Percentiles rank a stretch among this genome's conserved stretches.
phyloP scores from a whole-genome alignment of 768 basidiomycete species.

The Vishniacozyma victoriae region DNA sequence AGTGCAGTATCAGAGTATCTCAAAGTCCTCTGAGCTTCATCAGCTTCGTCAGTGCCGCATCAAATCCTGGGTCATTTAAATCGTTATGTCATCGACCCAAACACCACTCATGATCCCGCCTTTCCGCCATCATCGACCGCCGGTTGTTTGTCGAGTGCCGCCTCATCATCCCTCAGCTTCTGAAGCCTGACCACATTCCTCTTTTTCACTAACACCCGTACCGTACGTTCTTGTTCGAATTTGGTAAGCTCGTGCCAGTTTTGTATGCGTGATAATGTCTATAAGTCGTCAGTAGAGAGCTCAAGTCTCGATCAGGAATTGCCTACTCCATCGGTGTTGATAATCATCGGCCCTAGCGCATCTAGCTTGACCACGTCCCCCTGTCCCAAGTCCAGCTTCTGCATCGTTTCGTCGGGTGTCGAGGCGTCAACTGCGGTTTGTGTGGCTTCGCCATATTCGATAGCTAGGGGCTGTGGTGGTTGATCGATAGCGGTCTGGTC shows the following conservation, averaged over 20 bases:
- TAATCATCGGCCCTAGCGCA: constrained; percentile 61
- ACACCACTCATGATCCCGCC: too few relatives aligned
- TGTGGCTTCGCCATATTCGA: constrained; percentile 16
- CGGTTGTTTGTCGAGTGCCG: too few relatives aligned
- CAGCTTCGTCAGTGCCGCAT: too few relatives aligned
- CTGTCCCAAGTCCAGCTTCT: constrained; percentile 31
- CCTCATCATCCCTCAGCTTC: constrained; percentile 27
- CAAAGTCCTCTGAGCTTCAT: too few relatives aligned
- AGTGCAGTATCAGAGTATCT: too few relatives aligned
- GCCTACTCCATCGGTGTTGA: constrained; percentile 62
- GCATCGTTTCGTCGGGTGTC: not conserved
- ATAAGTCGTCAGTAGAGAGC: not conserved
- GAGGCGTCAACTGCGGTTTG: not conserved
- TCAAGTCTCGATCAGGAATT: not conserved
- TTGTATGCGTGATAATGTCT: constrained; percentile 63
- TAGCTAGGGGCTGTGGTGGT: constrained; percentile 12
- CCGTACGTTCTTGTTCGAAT: constrained; percentile 56
- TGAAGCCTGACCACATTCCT: constrained; percentile 39
- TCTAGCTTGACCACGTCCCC: constrained; percentile 54
- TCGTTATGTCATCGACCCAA: too few relatives aligned
- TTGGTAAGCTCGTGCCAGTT: constrained; percentile 62
- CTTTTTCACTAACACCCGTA: constrained; percentile 53
- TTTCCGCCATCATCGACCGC: too few relatives aligned
- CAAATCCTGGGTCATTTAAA: too few relatives aligned
- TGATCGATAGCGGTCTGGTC: too few relatives aligned